phyloP scores from a whole-genome alignment of 2,329 filamentous ascomycete genomes.

The Beauveria medogensis region DNA sequence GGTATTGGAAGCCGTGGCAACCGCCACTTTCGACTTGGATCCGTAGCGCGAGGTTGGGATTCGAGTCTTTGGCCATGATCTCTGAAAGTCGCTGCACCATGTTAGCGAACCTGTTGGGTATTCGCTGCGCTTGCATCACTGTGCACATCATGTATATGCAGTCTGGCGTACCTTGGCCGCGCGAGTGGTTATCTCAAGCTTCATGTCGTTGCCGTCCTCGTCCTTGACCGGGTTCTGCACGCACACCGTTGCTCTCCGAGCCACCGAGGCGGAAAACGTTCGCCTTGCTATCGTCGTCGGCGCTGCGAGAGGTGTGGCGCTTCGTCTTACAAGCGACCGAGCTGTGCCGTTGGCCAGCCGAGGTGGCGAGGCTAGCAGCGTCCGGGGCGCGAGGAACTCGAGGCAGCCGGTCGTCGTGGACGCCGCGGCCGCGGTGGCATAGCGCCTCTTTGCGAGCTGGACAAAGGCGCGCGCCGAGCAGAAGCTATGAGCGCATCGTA shows the following conservation, averaged over 20 bases:
- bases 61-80: conserved; percentile 64
- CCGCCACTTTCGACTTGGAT: conserved; percentile 89
- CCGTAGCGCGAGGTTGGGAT: conserved; percentile 78
- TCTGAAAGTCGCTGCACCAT: conserved; percentile 56
- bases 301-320: neutral
- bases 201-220: conserved; percentile 78
- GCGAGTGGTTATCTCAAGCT: conserved; percentile 73
- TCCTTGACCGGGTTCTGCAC: conserved; percentile 67
- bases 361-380: conserved; percentile 9
- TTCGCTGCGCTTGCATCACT: too few species aligned
- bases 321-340: neutral
- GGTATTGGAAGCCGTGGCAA: conserved; percentile 96
- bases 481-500: conserved; percentile 31
- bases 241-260: conserved; percentile 36
- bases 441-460: conserved; percentile 31
- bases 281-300: conserved; percentile 11
- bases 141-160: neutral
- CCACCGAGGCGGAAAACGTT: conserved; percentile 30
- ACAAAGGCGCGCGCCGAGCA: conserved; percentile 33
- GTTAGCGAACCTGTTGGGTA: neutral
- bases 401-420: conserved; percentile 22
- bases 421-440: conserved; percentile 19
- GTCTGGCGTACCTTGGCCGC: conserved; percentile 59
- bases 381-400: conserved; percentile 33
- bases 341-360: conserved; percentile 10